phyloP scores from a whole-genome alignment of 441 rosid species.

The Gossypium gossypioides region DNA sequence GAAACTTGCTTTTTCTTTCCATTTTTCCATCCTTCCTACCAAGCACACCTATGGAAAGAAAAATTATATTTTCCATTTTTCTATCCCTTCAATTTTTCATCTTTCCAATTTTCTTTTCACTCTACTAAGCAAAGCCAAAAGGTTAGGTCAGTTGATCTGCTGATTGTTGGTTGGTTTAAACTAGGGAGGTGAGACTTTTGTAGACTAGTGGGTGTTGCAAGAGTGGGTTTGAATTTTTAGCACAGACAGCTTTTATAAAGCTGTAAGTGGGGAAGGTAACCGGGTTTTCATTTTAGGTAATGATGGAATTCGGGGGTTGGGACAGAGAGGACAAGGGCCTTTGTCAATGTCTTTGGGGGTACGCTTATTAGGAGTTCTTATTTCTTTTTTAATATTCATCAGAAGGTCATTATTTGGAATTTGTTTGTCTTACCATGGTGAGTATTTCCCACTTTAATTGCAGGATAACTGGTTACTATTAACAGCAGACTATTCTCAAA shows the following conservation, averaged over 20 bases:
- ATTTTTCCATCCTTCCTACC: neutral
- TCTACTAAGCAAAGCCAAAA: neutral
- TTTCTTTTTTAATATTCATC: neutral
- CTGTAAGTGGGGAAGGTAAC: neutral
- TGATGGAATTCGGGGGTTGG: neutral
- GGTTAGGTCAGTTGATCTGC: neutral
- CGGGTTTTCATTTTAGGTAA: neutral
- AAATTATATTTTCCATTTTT: neutral
- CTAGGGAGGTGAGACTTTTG: neutral
- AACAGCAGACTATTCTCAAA: slow-evolving; percentile 96
- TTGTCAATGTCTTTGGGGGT: neutral
- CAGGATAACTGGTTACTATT: slow-evolving; percentile 92
- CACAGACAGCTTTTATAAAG: neutral
- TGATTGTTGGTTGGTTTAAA: neutral
- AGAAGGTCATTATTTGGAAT: neutral
- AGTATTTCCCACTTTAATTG: slow-evolving; percentile 19
- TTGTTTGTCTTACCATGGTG: neutral
- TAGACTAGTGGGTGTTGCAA: neutral
- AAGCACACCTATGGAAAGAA: neutral
- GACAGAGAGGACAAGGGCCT: neutral
- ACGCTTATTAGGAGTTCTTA: neutral
- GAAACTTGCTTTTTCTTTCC: neutral
- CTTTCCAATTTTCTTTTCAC: neutral
- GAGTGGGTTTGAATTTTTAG: neutral
- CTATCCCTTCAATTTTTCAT: neutral